Base-by-base conservation (phyloP, 495 filamentous ascomycete species). In the Neurospora tetrasperma region DNA sequence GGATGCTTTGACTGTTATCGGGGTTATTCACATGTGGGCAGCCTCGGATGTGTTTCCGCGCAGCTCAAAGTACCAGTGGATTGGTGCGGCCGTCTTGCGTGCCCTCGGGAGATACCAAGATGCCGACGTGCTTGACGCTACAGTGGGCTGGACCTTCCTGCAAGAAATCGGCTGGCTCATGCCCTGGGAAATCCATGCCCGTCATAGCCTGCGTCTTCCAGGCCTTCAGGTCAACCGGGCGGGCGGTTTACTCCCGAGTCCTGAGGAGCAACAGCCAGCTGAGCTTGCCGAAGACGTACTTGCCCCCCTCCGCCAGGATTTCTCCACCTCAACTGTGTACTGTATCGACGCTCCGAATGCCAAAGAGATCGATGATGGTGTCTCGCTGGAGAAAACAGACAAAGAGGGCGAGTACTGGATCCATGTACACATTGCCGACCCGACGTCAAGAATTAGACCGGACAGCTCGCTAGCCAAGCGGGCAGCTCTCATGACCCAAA, bases 371-470 rank as follows among this genome's bases (percentile, higher is more conserved):
- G 96, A 99, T 74, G 95, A 98, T 78, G 95, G 92, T 31, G 81
- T 98, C 10, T 97, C 94, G 2, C 73, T 98, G 9, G 93, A 96
- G 78, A 81, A 80, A 11, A 85, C 92, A 3, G 82, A 84, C 0
- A 81, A 83, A 16, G 79, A 83, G 2, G 85, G 85, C 5, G 87
- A 91, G 18, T 91, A 88, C 76, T 98, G 96, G 96, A 83, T 98
- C 41, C 94, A 92, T 77, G 80, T 96, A 12, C 96, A 99, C 78
- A 85, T 97, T 43, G 96, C 96, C n/a, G 96, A 98, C 77, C 96
- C 95, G 2, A 91, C 94, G 5, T 93, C 96, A n/a, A 92, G 91
- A 75, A 85, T 98, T 71, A 62, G 78, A 2, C 86, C 85, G 14
- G 84, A 89, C 20, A 83, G 89, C 68, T 77, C 82, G 12, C 78